phyloP scores from a whole-genome alignment of 495 filamentous ascomycete genomes.

The Xylaria curta region DNA sequence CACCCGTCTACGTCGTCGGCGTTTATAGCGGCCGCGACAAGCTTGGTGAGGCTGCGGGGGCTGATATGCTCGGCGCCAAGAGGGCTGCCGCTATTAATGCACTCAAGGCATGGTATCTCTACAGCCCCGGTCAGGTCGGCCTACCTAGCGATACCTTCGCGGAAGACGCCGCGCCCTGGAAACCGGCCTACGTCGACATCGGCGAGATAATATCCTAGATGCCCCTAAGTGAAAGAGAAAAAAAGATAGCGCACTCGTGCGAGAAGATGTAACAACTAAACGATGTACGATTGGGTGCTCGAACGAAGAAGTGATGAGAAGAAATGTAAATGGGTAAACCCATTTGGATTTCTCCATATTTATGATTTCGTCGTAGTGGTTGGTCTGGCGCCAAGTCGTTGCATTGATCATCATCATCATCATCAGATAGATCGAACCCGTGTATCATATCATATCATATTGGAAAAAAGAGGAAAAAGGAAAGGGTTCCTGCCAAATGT shows the following conservation, averaged over 20 bases:
- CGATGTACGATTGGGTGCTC: conserved; percentile 19
- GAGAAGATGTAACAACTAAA: conserved; percentile 19
- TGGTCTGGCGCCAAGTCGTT: conserved; percentile 11
- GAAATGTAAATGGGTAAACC: background rate
- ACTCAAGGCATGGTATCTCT: conserved; percentile 94
- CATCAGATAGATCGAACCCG: conserved; percentile 14
- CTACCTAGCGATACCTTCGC: conserved; percentile 82
- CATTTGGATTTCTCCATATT: background rate
- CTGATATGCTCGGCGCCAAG: conserved; percentile 77
- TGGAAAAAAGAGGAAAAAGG: conserved; percentile 3
- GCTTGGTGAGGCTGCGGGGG: conserved; percentile 83
- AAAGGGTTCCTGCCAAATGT: conserved; percentile 16
- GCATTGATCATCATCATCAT: conserved; percentile 10
- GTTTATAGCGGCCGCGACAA: conserved; percentile 88
- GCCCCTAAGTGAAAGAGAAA: background rate
- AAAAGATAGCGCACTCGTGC: conserved; percentile 8
- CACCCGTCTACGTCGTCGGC: conserved; percentile 93
- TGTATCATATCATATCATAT: conserved; percentile 29
- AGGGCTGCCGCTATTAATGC: conserved; percentile 79
- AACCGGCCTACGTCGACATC: conserved; percentile 83
- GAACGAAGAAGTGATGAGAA: background rate
- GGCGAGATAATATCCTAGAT: conserved; percentile 82
- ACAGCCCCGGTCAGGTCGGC: conserved; percentile 72
- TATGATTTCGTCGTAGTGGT: conserved; percentile 6
- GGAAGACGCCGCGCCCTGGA: conserved; percentile 68